These are phyloP conservation scores for Clitopilus hobsonii DNA, from an alignment of 768 basidiomycete species.

Conservation along the genomic window DNA sequence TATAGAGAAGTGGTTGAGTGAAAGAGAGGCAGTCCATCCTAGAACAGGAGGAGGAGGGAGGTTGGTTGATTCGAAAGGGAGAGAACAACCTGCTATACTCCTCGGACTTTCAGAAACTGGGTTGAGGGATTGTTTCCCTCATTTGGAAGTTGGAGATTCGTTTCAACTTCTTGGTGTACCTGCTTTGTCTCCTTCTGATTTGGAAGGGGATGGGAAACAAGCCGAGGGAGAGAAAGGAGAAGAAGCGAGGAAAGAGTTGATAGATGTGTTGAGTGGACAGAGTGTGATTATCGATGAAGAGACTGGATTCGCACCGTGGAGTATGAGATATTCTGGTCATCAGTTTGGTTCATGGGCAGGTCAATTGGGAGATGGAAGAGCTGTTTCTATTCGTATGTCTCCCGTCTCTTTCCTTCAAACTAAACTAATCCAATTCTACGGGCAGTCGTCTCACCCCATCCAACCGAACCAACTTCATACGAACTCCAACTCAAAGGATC, in stretches of 20 bases:
- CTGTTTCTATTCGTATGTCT: constrained; percentile 67
- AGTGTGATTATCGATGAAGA: constrained; percentile 55
- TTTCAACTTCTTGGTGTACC: constrained; percentile 63
- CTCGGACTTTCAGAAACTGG: constrained; percentile 70
- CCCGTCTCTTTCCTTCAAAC: not conserved
- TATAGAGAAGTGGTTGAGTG: constrained; percentile 26
- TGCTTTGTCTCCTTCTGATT: no score
- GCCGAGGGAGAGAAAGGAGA: not conserved
- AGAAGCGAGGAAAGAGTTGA: constrained; percentile 59
- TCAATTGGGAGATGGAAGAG: constrained; percentile 93
- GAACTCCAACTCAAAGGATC: constrained; percentile 96
- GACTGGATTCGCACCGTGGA: constrained; percentile 85
- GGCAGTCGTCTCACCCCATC: constrained; percentile 76
- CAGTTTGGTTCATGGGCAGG: constrained; percentile 91
- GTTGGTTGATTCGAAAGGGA: constrained; percentile 45
- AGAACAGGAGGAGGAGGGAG: no score
- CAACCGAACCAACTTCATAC: constrained; percentile 49
- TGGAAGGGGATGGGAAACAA: no score
- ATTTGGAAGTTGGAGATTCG: constrained; percentile 84
- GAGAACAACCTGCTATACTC: constrained; percentile 53
- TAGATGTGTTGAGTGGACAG: constrained; percentile 80
- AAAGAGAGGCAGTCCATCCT: constrained; percentile 53
- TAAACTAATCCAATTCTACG: not conserved
- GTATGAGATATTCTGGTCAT: constrained; percentile 86
- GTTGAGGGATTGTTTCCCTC: constrained; percentile 73